Percentiles rank a stretch among this genome's conserved stretches.
These are phyloP conservation scores for Dactylellina cionopaga DNA, from an alignment of 2,329 filamentous ascomycete genomes.

Conservation along the genomic window DNA sequence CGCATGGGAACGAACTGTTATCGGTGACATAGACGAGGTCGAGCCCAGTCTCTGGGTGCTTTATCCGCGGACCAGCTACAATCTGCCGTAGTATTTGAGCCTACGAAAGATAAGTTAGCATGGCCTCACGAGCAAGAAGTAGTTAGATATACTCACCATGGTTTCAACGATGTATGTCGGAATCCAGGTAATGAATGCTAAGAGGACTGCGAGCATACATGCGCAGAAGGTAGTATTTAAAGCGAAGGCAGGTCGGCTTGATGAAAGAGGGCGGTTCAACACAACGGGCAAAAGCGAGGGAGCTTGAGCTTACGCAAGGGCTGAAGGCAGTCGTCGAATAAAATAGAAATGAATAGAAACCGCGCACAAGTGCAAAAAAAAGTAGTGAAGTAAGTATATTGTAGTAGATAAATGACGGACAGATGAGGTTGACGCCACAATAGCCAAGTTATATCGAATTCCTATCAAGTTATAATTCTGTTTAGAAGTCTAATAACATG, in stretches of 20 bases:
- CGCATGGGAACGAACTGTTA: constrained; percentile 71
- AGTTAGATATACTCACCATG: constrained; percentile 39
- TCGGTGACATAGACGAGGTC: constrained; percentile 97
- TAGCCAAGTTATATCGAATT: background rate
- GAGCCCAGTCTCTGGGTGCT: constrained; percentile 85
- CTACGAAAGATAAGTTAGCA: constrained; percentile 5
- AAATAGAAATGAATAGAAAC: too few relatives aligned
- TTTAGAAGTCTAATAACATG: too few relatives aligned
- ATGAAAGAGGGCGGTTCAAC: background rate
- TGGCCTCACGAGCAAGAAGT: background rate
- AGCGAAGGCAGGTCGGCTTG: background rate
- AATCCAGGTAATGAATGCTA: background rate
- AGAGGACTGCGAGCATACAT: constrained; percentile 9
- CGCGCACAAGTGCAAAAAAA: too few relatives aligned
- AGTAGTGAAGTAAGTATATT: too few relatives aligned
- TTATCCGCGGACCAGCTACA: constrained; percentile 83
- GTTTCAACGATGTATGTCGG: constrained; percentile 10
- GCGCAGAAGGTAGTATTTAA: constrained; percentile 1
- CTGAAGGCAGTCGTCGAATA: background rate
- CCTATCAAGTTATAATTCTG: too few relatives aligned
- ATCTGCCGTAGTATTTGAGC: constrained; percentile 79
- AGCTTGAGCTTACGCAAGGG: background rate
- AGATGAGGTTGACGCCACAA: too few relatives aligned
- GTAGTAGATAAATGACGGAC: too few relatives aligned
- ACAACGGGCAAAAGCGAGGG: background rate